These are phyloP conservation scores for Paraphoma chrysanthemicola DNA, from an alignment of 2,329 filamentous ascomycete species.

Conservation along the genomic window DNA sequence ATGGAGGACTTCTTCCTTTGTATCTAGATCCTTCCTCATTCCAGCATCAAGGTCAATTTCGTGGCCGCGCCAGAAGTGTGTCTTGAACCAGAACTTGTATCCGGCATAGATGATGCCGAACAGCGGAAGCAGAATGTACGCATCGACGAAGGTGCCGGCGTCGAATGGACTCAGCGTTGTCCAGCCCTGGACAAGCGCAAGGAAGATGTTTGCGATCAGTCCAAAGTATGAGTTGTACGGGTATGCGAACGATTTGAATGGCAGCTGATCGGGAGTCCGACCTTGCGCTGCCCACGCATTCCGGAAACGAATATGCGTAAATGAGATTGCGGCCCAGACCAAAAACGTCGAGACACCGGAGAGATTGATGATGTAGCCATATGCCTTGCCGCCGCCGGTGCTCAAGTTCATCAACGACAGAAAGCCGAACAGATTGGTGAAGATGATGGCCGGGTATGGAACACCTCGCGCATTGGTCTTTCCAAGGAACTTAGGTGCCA, in stretches of 20 bases:
- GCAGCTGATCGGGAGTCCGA: conserved; percentile 51
- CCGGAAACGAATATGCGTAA: conserved; percentile 76
- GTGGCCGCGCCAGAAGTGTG: conserved; percentile 40
- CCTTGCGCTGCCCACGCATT: conserved; percentile 60
- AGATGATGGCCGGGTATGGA: conserved; percentile 65
- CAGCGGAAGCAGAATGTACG: conserved; percentile 61
- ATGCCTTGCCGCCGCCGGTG: conserved; percentile 70
- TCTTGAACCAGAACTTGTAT: conserved; percentile 56
- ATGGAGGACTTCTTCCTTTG: conserved; percentile 16
- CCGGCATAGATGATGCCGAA: conserved; percentile 56
- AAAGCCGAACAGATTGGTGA: conserved; percentile 74
- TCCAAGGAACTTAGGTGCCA: conserved; percentile 73
- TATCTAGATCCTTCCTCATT: conserved; percentile 46
- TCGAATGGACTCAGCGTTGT: conserved; percentile 61
- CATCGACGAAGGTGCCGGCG: conserved; percentile 59
- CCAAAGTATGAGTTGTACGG: conserved; percentile 61
- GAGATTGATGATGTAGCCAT: conserved; percentile 73
- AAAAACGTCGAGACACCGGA: conserved; percentile 74
- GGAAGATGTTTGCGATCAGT: conserved; percentile 57
- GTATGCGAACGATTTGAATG: conserved; percentile 56
- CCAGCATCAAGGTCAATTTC: conserved; percentile 51
- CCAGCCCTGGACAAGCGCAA: conserved; percentile 62
- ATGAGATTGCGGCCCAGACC: conserved; percentile 74
- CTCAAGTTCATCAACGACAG: conserved; percentile 79
- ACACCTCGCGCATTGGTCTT: conserved; percentile 71